Evolutionary conservation across 352 stramenopile genomes (phyloP).

Genomic region (Phytophthora cactorum): DNA sequence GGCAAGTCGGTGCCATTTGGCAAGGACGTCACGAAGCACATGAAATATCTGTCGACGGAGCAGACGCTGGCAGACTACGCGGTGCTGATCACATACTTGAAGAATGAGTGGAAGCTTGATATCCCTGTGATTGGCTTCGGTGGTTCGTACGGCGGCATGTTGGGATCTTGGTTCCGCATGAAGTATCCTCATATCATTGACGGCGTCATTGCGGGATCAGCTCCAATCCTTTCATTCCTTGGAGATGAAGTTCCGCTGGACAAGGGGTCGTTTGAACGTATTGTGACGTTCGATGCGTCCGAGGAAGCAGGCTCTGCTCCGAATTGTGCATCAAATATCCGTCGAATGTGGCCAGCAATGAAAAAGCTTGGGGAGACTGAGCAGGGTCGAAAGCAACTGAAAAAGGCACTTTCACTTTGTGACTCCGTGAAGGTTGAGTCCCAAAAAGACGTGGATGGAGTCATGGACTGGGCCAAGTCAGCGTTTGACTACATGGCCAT

Average conservation of each 20-base stretch:
- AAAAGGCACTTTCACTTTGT: constrained; percentile 60
- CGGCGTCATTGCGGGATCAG: constrained; percentile 69
- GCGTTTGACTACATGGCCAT: constrained; percentile 95
- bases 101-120: constrained; percentile 49
- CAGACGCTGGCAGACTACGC: constrained; percentile 87
- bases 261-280: constrained; percentile 62
- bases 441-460: constrained; percentile 47
- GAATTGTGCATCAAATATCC: constrained; percentile 85
- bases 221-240: constrained; percentile 64
- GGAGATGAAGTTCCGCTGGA: constrained; percentile 66
- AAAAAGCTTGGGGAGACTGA: constrained; percentile 53
- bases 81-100: constrained; percentile 59
- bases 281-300: constrained; percentile 84
- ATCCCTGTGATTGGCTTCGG: constrained; percentile 74
- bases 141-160: constrained; percentile 81
- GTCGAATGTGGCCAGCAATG: constrained; percentile 67
- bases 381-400: constrained; percentile 51
- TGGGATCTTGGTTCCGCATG: constrained; percentile 76
- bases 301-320: constrained; percentile 61
- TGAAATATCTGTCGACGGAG: constrained; percentile 81
- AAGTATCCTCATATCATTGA: constrained; percentile 81
- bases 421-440: constrained; percentile 48
- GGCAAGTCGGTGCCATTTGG: constrained; percentile 90
- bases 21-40: constrained; percentile 70
- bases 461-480: constrained; percentile 74